phyloP scores from a whole-genome alignment of 1,284 basidiomycete genomes.

The Cerrena zonata region DNA sequence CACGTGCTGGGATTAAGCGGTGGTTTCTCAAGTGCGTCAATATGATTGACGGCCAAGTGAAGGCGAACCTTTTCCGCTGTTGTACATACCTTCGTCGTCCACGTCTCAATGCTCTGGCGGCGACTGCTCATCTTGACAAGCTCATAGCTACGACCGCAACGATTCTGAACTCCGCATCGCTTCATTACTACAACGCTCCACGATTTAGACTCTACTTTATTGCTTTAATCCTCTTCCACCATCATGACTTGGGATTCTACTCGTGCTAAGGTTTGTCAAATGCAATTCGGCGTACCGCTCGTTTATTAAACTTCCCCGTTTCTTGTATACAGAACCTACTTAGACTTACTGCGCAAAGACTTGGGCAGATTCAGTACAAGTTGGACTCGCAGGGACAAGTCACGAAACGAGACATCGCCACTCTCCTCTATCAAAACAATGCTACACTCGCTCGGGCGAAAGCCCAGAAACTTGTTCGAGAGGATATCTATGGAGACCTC shows the following conservation, averaged over 20 bases:
- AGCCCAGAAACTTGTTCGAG: constrained; percentile 58
- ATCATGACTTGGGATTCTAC: constrained; percentile 16
- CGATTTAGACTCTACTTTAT: neutral
- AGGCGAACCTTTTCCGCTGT: neutral
- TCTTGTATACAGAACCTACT: constrained; percentile 46
- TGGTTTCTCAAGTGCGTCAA: neutral
- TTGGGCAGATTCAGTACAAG: constrained; percentile 65
- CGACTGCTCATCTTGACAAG: neutral
- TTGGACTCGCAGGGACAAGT: constrained; percentile 59
- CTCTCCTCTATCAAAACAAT: constrained; percentile 54
- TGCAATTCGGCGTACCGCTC: neutral
- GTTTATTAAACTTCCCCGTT: neutral
- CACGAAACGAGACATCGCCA: constrained; percentile 61
- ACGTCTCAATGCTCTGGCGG: neutral
- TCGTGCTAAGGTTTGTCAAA: constrained; percentile 39
- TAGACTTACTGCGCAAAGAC: constrained; percentile 53
- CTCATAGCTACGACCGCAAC: constrained; percentile 4
- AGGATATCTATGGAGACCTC: constrained; percentile 56
- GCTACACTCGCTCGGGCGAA: constrained; percentile 60
- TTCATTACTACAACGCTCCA: neutral
- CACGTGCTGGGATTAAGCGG: neutral
- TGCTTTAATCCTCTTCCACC: neutral
- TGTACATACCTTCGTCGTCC: neutral
- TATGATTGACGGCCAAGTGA: constrained; percentile 1
- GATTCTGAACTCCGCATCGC: neutral